Conservation (phyloP, 2,329 filamentous ascomycete genomes). For the Arthrobotrys iridis region DNA sequence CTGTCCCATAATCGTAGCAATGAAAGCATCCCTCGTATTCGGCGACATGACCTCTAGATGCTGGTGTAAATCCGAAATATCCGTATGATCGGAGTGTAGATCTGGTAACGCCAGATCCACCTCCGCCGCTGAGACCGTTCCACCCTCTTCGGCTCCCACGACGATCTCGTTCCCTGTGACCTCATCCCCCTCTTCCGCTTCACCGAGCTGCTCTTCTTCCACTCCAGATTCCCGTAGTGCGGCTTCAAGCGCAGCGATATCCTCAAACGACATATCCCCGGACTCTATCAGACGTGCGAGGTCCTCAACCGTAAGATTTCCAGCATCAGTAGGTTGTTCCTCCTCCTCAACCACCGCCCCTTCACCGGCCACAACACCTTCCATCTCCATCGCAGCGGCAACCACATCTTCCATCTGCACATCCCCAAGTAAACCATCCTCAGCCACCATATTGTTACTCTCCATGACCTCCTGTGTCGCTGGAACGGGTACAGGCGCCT, state of each 20-base stretch:
- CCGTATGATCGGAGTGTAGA: constrained; percentile 38
- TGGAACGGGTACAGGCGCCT: not conserved
- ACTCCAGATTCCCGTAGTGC: constrained; percentile 18
- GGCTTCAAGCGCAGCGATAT: constrained; percentile 41
- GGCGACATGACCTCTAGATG: constrained; percentile 45
- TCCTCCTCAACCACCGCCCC: constrained; percentile 1
- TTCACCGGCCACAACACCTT: constrained; percentile 2
- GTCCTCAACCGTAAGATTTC: constrained; percentile 25
- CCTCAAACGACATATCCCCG: constrained; percentile 43
- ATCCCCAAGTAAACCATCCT: constrained; percentile 4
- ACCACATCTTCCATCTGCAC: constrained; percentile 19
- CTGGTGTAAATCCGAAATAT: constrained; percentile 43
- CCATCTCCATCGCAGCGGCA: not conserved
- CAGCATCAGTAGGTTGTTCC: not conserved
- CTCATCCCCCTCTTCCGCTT: not conserved
- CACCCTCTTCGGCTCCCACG: not conserved
- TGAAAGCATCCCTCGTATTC: constrained; percentile 24
- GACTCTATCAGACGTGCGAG: constrained; percentile 29
- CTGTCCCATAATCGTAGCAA: constrained; percentile 28
- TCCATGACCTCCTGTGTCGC: not conserved
- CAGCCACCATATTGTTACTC: not conserved
- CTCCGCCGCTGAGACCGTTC: not conserved
- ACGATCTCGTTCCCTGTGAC: not conserved
- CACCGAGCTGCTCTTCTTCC: not conserved
- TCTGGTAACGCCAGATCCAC: constrained; percentile 25